Evolutionary conservation across 2,329 filamentous ascomycete genomes (phyloP), one percentile per base, ranked within the genome.

Genomic region (Aspergillus flavus): DNA sequence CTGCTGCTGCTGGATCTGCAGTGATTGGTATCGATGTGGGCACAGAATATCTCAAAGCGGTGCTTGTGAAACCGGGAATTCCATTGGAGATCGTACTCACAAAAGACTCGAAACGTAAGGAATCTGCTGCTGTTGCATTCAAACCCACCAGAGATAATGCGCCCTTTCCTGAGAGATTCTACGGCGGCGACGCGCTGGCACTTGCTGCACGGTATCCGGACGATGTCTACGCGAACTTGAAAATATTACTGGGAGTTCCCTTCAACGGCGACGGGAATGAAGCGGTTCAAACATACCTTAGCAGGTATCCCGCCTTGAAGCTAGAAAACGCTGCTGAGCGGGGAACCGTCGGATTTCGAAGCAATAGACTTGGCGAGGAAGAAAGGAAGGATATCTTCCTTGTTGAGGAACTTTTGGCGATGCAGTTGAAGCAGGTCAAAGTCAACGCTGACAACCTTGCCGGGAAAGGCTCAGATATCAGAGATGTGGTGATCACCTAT

Each of bases 51-150:
- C 91, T 99, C 82, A 99, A 98, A 83, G 94, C 94, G 32, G 89
- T 92, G 16, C 87, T 99, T 48, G 94, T 99, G 66, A 98, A 98
- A 82, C 95, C 95, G 2, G 95, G 95, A 65, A 94, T 96, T 58
- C 95, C 95, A 12, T 92, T 99, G 76, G 95, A 99, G 70, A 98
- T 99, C 69, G 94, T 99, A 77, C 86, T 97, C 61, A 97, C 94
- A 34, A 99, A 98, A 78, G 95, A 99, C 81, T 97, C 95, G 34
- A 92, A 96, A 79, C 91, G 95, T 75, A 99, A 99, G 84, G 95
- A 99, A 78, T 87, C 87, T 28, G 92, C 94, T 2, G 94, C 93
- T 48, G 89, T 99, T 70, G 91, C 93, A 50, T 98, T 99, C 83
- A 98, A 99, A 81, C 93, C 94, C 43, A 85, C 87, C n/a, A 86